Evolutionary conservation across 805 yeast genomes (phyloP).

Genomic region (Metschnikowia gelsemii): DNA sequence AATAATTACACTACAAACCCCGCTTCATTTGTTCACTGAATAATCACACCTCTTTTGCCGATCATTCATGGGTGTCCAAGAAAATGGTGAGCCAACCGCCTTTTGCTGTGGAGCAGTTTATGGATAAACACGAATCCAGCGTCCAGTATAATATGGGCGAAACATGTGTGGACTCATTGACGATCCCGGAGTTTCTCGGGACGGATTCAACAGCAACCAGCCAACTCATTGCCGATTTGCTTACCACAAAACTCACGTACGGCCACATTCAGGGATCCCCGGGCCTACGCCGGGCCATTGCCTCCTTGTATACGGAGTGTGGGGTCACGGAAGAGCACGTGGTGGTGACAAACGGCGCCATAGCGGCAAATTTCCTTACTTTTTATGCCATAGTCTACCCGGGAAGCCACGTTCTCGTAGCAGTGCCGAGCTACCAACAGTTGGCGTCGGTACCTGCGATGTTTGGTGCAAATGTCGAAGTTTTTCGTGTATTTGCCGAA

Average conservation of each 20-base stretch:
- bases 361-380: conserved; percentile 52
- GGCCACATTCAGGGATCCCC: conserved; percentile 49
- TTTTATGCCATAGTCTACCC: conserved; percentile 44
- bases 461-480: conserved; percentile 38
- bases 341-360: conserved; percentile 54
- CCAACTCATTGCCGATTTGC: conserved; percentile 13
- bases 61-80: too few species aligned
- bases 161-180: conserved; percentile 49
- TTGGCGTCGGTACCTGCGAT: conserved; percentile 46
- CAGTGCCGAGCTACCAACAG: conserved; percentile 53
- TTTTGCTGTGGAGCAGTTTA: conserved; percentile 53
- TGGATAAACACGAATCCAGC: conserved; percentile 48
- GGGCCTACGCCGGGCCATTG: conserved; percentile 36
- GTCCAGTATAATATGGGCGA: conserved; percentile 48
- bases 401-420: conserved; percentile 48
- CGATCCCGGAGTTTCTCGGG: conserved; percentile 37
- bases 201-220: background rate
- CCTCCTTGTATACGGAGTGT: conserved; percentile 34
- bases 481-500: conserved; percentile 32
- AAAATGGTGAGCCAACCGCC: conserved; percentile 45
- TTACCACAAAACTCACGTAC: conserved; percentile 36
- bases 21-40: too few species aligned
- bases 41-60: too few species aligned
- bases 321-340: conserved; percentile 34
- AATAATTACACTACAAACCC: too few species aligned